Percentiles rank a stretch among this genome's conserved stretches.
Conservation (phyloP, 345 rosid genomes). For the Dipteronia sinensis region DNA sequence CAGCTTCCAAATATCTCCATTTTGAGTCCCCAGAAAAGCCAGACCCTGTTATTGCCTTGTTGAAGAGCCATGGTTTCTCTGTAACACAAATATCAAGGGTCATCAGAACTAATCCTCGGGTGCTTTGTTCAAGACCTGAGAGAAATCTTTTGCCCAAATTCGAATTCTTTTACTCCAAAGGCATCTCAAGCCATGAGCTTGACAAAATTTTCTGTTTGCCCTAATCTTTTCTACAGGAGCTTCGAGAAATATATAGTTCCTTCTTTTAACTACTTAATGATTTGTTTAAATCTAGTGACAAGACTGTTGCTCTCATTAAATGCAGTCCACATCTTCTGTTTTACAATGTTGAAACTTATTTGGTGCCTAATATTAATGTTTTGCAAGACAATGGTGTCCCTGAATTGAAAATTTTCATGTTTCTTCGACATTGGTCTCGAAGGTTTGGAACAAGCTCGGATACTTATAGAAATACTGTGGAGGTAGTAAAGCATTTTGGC, state of each 20-base stretch:
- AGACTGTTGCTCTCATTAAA: background rate
- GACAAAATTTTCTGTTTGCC: background rate
- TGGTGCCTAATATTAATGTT: too few species aligned
- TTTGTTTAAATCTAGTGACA: conserved; percentile 19
- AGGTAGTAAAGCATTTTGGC: too few species aligned
- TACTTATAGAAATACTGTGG: too few species aligned
- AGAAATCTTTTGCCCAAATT: conserved; percentile 35
- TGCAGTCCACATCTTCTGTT: conserved; percentile 7
- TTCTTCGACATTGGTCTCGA: too few species aligned
- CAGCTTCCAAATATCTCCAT: conserved; percentile 13
- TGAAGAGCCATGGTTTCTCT: conserved; percentile 1
- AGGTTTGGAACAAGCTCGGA: too few species aligned
- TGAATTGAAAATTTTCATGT: too few species aligned
- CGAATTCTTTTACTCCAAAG: conserved; percentile 21
- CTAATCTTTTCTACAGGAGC: background rate
- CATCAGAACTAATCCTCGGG: too few species aligned
- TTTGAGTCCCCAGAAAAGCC: too few species aligned
- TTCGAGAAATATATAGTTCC: conserved; percentile 18
- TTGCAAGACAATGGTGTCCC: too few species aligned
- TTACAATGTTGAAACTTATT: too few species aligned
- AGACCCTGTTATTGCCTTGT: too few species aligned
- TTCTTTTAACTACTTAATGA: background rate
- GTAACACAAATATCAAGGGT: too few species aligned
- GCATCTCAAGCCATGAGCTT: conserved; percentile 18
- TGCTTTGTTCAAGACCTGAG: conserved; percentile 19